These are phyloP conservation scores for Ceratopteris richardii DNA, from an alignment of 75 land plant species.

Conservation along the genomic window DNA sequence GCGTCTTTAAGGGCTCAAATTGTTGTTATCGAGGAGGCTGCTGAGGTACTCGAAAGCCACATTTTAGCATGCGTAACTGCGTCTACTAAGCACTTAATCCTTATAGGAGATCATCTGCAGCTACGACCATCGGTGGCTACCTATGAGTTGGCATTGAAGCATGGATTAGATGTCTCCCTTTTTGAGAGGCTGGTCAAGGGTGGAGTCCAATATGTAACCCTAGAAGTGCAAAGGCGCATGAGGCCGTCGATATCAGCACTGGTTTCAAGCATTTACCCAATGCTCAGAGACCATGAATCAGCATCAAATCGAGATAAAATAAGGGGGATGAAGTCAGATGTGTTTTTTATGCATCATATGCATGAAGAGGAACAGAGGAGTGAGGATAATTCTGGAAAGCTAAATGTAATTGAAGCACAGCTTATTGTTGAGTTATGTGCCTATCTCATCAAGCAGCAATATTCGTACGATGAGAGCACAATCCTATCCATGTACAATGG, in stretches of 20 bases:
- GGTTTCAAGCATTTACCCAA: conserved; percentile 13
- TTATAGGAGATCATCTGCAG: conserved; percentile 39
- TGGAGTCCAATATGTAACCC: conserved; percentile 16
- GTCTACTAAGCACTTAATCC: conserved; percentile 23
- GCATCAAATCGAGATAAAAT: conserved; percentile 7
- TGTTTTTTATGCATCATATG: conserved; percentile 16
- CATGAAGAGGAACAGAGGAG: conserved; percentile 6
- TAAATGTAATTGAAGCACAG: conserved; percentile 11
- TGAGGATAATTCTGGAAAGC: conserved; percentile 10
- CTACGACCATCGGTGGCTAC: conserved; percentile 28
- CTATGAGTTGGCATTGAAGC: conserved; percentile 9
- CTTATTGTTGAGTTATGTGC: conserved; percentile 16
- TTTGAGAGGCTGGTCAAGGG: conserved; percentile 22
- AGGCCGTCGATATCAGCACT: conserved; percentile 16
- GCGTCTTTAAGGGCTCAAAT: conserved; percentile 13
- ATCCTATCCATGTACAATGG: conserved; percentile 19
- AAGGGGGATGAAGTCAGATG: conserved; percentile 11
- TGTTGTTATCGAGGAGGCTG: conserved; percentile 40
- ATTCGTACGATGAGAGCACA: conserved; percentile 9
- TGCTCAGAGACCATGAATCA: conserved; percentile 15
- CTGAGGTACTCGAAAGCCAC: conserved; percentile 37
- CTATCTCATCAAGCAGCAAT: conserved; percentile 13
- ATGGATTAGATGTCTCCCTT: conserved; percentile 23
- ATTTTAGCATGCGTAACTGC: conserved; percentile 30
- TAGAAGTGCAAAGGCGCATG: conserved; percentile 20